These are phyloP conservation scores for Halophytophthora polymorphica DNA, from an alignment of 352 stramenopile genomes.

Conservation along the genomic window DNA sequence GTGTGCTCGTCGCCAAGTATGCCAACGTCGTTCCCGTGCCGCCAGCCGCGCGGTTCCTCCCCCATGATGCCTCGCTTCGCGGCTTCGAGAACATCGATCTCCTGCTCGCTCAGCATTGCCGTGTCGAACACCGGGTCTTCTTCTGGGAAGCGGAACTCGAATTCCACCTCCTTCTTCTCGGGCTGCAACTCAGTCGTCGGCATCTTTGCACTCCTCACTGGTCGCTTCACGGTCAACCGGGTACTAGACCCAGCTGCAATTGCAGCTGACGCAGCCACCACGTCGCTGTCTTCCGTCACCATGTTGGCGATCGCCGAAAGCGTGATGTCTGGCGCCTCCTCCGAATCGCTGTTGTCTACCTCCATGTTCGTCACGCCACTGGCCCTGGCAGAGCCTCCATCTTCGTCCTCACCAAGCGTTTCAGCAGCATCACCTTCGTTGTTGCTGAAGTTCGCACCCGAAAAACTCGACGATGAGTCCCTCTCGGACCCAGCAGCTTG, in stretches of 20 bases:
- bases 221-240: slow-evolving; percentile 42
- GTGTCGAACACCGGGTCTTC: slow-evolving; percentile 59
- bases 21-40: slow-evolving; percentile 71
- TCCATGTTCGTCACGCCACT: slow-evolving; percentile 65
- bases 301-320: slow-evolving; percentile 85
- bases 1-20: slow-evolving; percentile 67
- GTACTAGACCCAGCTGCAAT: slow-evolving; percentile 39
- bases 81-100: slow-evolving; percentile 58
- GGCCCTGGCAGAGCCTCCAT: slow-evolving; percentile 17
- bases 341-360: slow-evolving; percentile 76
- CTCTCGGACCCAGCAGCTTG: slow-evolving; percentile 8
- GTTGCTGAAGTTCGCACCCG: slow-evolving; percentile 7
- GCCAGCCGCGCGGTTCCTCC: slow-evolving; percentile 53
- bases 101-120: slow-evolving; percentile 45
- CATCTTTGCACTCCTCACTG: slow-evolving; percentile 23
- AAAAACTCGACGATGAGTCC: slow-evolving; percentile 20
- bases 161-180: slow-evolving; percentile 35
- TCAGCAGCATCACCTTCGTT: slow-evolving; percentile 13
- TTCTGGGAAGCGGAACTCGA: slow-evolving; percentile 70
- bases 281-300: slow-evolving; percentile 77
- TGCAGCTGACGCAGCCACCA: slow-evolving; percentile 47
- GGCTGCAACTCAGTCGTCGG: slow-evolving; percentile 25
- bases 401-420: slow-evolving; percentile 26
- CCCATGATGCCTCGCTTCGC: slow-evolving; percentile 70
- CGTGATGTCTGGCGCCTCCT: slow-evolving; percentile 74